Conservation (phyloP, 2,329 filamentous ascomycete genomes). For the Diplocarpon mali region DNA sequence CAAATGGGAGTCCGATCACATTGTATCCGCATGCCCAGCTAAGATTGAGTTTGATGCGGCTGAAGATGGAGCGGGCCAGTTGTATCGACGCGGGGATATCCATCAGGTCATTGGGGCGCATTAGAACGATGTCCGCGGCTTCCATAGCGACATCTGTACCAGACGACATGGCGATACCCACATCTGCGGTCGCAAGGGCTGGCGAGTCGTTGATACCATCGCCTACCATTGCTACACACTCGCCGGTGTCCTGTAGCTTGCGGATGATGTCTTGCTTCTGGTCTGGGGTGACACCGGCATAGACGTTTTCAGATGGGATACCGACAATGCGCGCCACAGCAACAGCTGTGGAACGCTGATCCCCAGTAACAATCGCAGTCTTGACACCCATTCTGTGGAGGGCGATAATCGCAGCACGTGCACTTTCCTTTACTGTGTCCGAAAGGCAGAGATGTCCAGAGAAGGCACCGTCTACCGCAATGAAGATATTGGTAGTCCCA, state of each 20-base stretch:
- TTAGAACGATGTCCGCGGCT: slow-evolving; percentile 89
- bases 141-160: slow-evolving; percentile 98
- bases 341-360: slow-evolving; percentile 73
- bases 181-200: slow-evolving; percentile 80
- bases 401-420: slow-evolving; percentile 68
- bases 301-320: slow-evolving; percentile 64
- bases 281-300: slow-evolving; percentile 78
- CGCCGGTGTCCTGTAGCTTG: slow-evolving; percentile 60
- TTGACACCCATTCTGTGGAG: slow-evolving; percentile 77
- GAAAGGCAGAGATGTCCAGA: slow-evolving; percentile 74
- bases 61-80: slow-evolving; percentile 76
- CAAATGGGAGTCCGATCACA: slow-evolving; percentile 79
- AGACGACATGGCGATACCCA: slow-evolving; percentile 85
- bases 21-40: slow-evolving; percentile 93
- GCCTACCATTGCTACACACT: slow-evolving; percentile 89
- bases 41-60: slow-evolving; percentile 86
- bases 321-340: slow-evolving; percentile 76
- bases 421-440: slow-evolving; percentile 84
- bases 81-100: slow-evolving; percentile 81
- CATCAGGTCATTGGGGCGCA: slow-evolving; percentile 84
- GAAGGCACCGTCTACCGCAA: slow-evolving; percentile 74
- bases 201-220: slow-evolving; percentile 98
- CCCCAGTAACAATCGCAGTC: slow-evolving; percentile 87
- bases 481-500: slow-evolving; percentile 83
- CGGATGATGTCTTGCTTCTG: slow-evolving; percentile 84